Conservation (phyloP, 805 yeast species). For the Zygosaccharomyces gambellarensis region DNA sequence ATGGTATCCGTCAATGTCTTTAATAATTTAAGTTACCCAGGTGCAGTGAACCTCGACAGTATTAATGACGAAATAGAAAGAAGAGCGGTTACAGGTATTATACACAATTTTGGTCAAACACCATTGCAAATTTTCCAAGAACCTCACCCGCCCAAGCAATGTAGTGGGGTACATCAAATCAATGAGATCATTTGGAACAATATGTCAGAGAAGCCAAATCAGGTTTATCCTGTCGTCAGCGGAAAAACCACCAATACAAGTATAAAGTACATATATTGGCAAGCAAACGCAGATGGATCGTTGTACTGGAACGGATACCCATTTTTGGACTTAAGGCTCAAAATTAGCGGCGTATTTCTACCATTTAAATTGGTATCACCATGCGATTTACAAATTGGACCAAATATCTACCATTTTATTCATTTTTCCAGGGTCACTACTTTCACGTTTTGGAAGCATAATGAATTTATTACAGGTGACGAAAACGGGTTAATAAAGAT, state of each 20-base stretch:
- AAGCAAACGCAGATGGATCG: constrained; percentile 5
- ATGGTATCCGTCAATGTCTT: constrained; percentile 66
- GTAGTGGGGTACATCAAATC: constrained; percentile 2
- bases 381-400: constrained; percentile 9
- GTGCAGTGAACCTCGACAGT: constrained; percentile 71
- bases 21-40: constrained; percentile 79
- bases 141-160: constrained; percentile 55
- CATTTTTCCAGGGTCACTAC: constrained; percentile 33
- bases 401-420: constrained; percentile 26
- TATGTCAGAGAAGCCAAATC: constrained; percentile 3
- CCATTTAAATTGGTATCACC: constrained; percentile 4
- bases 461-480: constrained; percentile 37
- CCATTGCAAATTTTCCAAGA: constrained; percentile 66
- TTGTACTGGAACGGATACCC: constrained; percentile 15
- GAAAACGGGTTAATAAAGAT: constrained; percentile 56
- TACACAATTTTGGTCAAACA: constrained; percentile 89
- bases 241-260: neutral
- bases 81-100: constrained; percentile 73
- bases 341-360: neutral
- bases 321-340: constrained; percentile 11
- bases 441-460: constrained; percentile 24
- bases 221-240: constrained; percentile 1
- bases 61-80: constrained; percentile 70
- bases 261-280: constrained; percentile 10
- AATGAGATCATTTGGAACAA: constrained; percentile 8